phyloP scores from a whole-genome alignment of 1,284 basidiomycete genomes.

The Mycena citricolor region DNA sequence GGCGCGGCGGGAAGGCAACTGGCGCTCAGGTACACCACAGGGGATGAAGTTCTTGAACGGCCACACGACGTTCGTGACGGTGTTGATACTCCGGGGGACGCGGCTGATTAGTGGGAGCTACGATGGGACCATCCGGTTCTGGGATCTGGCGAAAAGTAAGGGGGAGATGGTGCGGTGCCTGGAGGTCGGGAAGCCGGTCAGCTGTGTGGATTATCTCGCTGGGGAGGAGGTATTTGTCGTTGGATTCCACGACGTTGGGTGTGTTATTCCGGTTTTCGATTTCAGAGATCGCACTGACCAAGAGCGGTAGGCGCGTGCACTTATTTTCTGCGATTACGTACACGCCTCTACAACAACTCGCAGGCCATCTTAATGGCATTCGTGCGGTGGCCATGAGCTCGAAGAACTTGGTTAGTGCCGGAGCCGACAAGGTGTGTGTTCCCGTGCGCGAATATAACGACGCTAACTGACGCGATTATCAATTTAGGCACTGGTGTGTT shows the following conservation, averaged over 20 bases:
- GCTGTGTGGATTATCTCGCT: conserved; percentile 84
- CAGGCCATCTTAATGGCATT: conserved; percentile 80
- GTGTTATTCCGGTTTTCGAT: conserved; percentile 28
- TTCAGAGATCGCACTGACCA: conserved; percentile 2
- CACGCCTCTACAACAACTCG: conserved; percentile 78
- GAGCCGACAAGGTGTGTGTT: conserved; percentile 50
- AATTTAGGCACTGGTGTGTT: conserved; percentile 82
- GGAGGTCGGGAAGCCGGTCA: conserved; percentile 82
- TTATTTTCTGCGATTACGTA: conserved; percentile 81
- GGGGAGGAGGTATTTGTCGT: conserved; percentile 89
- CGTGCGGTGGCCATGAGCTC: conserved; percentile 85
- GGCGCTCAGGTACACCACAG: conserved; percentile 75
- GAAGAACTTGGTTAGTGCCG: conserved; percentile 84
- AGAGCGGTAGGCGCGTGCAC: conserved; percentile 63
- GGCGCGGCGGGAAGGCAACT: conserved; percentile 86
- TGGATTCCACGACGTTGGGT: conserved; percentile 91
- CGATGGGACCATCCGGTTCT: conserved; percentile 88
- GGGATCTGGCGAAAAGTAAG: conserved; percentile 81
- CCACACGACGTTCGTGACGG: conserved; percentile 88
- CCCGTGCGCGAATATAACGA: not conserved
- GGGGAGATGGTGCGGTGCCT: conserved; percentile 81
- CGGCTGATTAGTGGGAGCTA: conserved; percentile 86
- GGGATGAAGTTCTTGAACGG: conserved; percentile 75
- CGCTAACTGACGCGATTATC: conserved; percentile 56
- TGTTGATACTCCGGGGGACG: conserved; percentile 74